Evolutionary conservation across 1,139 yeast species (phyloP).

Genomic region (Debaryomyces coudertii): DNA sequence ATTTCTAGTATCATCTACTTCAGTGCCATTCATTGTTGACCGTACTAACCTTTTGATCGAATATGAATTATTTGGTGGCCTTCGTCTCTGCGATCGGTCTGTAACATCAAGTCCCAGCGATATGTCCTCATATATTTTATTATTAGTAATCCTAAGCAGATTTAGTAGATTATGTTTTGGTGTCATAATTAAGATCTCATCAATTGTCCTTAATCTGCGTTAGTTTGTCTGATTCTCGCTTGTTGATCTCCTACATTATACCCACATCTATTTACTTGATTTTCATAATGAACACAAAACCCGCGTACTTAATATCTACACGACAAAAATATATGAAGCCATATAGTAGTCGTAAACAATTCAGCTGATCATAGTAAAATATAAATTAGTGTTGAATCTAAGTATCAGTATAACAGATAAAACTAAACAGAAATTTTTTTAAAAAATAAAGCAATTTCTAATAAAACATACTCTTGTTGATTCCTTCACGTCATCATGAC

Average conservation of each 20-base stretch:
- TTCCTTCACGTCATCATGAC: neutral
- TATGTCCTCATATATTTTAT: conserved; percentile 28
- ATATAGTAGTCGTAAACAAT: neutral
- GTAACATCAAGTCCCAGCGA: conserved; percentile 21
- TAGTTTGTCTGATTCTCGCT: neutral
- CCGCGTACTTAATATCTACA: conserved; percentile 7
- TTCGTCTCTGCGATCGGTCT: conserved; percentile 25
- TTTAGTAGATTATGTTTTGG: conserved; percentile 27
- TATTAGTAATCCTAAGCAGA: conserved; percentile 32
- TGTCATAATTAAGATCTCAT: conserved; percentile 11
- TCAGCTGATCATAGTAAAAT: neutral
- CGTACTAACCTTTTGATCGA: conserved; percentile 19
- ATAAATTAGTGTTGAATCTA: conserved; percentile 5
- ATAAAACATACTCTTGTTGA: conserved; percentile 3
- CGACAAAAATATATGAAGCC: conserved; percentile 1
- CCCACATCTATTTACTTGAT: neutral
- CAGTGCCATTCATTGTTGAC: conserved; percentile 1
- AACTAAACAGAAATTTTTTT: conserved; percentile 1
- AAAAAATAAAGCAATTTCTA: conserved; percentile 5
- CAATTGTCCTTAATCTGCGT: conserved; percentile 3
- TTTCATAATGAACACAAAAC: conserved; percentile 8
- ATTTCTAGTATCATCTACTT: neutral
- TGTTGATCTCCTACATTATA: neutral
- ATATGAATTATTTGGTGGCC: conserved; percentile 17
- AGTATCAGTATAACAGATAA: conserved; percentile 3